Base-by-base conservation (phyloP, 129 eudicot genomes). In the Tanacetum coccineum region DNA sequence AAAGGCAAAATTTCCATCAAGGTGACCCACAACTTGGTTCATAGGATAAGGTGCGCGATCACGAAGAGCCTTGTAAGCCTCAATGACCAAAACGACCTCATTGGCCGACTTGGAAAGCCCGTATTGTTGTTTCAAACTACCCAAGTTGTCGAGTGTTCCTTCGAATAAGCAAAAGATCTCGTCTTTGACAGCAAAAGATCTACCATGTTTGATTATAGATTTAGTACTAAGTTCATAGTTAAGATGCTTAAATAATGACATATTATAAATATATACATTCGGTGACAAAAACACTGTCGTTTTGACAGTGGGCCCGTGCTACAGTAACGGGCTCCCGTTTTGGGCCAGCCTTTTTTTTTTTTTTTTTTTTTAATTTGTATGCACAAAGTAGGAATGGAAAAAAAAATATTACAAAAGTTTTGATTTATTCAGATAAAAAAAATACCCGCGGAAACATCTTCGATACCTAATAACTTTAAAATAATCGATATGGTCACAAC, bases 1-100 rank as follows among this genome's bases (percentile, higher is more conserved):
- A 62, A 92, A 92, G 9, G 91, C 74, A 17, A 92, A 92, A 59
- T 84, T 82, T 40, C 98, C 98, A 19, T 79, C 77, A 54, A 92
- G 95, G 78, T 92, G 98, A 60, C 96, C 95, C 26, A 88, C 90
- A 50, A 92, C 95, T 77, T 86, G 98, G 84, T 73, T 92, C n/a
- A 95, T 78, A 68, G 98, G 96, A 61, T 88, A 86, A 63, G 98
- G 98, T 28, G 98, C 98, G 2, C 98, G 81, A 56, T 92, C 96
- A 46, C 98, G 98, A 39, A 92, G 96, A 28, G 98, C 84, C 78
- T 85, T 92, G 77, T 88, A 92, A 13, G 98, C 96, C 71, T 92
- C 98, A 5, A 92, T 88, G 59, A 92, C 83, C 81, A 92, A 82
- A 74, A 92, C 68, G 11, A 89, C 95, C 83, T 92, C 98, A 26